These are phyloP conservation scores for Nannizziopsis arthrosporioides DNA, from an alignment of 2,329 filamentous ascomycete genomes.

Conservation along the genomic window DNA sequence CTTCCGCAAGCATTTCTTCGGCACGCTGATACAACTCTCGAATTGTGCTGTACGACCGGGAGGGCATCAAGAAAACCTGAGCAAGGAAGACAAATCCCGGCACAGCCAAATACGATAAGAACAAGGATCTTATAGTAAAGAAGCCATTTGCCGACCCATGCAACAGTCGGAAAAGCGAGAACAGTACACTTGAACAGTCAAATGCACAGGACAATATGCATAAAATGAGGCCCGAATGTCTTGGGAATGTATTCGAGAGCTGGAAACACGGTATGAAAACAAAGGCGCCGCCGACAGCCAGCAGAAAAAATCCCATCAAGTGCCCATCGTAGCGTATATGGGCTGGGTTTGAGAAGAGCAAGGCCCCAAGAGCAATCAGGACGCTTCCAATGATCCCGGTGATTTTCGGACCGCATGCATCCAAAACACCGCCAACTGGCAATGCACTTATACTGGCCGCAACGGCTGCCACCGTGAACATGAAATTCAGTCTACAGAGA, in stretches of 20 bases:
- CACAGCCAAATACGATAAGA: slow-evolving; percentile 59
- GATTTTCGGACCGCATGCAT: slow-evolving; percentile 66
- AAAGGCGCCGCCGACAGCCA: slow-evolving; percentile 69
- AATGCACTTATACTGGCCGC: slow-evolving; percentile 78
- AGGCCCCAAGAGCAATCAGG: slow-evolving; percentile 57
- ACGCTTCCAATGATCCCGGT: slow-evolving; percentile 60
- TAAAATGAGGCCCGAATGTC: slow-evolving; percentile 64
- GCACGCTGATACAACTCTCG: slow-evolving; percentile 69
- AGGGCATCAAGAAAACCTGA: slow-evolving; percentile 62
- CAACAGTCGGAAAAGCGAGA: slow-evolving; percentile 17
- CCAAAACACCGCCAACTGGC: slow-evolving; percentile 73
- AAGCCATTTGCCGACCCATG: slow-evolving; percentile 27
- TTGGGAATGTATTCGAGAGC: slow-evolving; percentile 71
- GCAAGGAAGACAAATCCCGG: slow-evolving; percentile 54
- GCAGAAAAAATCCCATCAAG: slow-evolving; percentile 60
- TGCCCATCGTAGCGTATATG: slow-evolving; percentile 61
- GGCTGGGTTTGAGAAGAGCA: slow-evolving; percentile 58
- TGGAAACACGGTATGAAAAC: slow-evolving; percentile 76
- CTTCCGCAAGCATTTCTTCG: slow-evolving; percentile 44
- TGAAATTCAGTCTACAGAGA: slow-evolving; percentile 56
- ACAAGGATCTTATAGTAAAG: slow-evolving; percentile 53
- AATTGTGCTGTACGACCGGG: slow-evolving; percentile 69
- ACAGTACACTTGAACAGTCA: slow-evolving; percentile 60
- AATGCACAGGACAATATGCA: slow-evolving; percentile 72
- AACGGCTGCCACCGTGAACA: slow-evolving; percentile 85